A percentile compares a stretch with the other conserved stretches of the same genome.
phyloP scores from a whole-genome alignment of 2,329 filamentous ascomycete genomes.

The Trichoderma atroviride region DNA sequence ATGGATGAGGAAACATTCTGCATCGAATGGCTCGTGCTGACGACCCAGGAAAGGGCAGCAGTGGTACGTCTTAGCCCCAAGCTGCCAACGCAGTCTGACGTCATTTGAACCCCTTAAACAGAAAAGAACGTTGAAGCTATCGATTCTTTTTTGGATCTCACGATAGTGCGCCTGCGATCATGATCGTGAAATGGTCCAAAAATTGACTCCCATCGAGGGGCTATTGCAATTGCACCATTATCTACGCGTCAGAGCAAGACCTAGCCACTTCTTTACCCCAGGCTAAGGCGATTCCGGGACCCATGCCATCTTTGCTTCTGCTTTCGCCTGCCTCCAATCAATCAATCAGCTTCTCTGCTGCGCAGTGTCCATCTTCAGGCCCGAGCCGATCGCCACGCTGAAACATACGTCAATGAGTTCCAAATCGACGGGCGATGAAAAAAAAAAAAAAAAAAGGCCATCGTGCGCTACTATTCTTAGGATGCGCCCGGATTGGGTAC shows the following conservation, averaged over 20 bases:
- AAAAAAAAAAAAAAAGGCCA: background rate
- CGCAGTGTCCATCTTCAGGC: background rate
- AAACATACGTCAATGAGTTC: conserved; percentile 15
- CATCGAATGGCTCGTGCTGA: background rate
- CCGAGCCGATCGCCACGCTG: conserved; percentile 13
- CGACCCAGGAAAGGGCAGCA: background rate
- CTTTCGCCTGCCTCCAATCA: no score
- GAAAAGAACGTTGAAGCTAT: background rate
- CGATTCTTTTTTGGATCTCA: background rate
- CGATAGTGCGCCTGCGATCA: background rate
- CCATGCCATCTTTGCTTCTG: background rate
- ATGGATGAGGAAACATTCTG: background rate
- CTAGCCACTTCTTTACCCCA: background rate
- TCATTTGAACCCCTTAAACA: conserved; percentile 12
- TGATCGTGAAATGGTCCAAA: background rate
- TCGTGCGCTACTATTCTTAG: conserved; percentile 17
- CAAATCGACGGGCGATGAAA: background rate
- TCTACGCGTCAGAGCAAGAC: conserved; percentile 11
- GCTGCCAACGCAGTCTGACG: conserved; percentile 23
- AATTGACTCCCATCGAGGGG: background rate
- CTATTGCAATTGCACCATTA: background rate
- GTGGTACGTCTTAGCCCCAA: background rate
- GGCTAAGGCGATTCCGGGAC: conserved; percentile 13
- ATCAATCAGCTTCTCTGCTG: background rate
- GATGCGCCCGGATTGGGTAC: background rate